phyloP scores from a whole-genome alignment of 768 basidiomycete genomes.

The Calocybe indica region DNA sequence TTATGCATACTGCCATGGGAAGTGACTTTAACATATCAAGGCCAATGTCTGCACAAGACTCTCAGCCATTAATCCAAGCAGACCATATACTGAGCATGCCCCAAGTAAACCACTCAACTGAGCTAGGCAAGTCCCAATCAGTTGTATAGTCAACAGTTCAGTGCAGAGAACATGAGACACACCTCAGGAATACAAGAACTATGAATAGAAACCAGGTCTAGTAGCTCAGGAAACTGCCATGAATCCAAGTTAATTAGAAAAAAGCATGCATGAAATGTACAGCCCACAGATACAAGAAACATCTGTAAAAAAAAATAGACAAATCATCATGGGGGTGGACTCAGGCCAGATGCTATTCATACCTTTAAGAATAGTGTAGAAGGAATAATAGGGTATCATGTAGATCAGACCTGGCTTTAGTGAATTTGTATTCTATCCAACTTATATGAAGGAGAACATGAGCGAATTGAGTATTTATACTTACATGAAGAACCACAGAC shows the following conservation, averaged over 20 bases:
- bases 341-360: constrained; percentile 1
- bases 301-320: constrained; percentile 25
- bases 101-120: constrained; percentile 69
- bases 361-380: constrained; percentile 72
- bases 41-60: constrained; percentile 28
- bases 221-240: constrained; percentile 63
- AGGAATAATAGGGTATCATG: constrained; percentile 62
- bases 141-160: no score
- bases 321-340: neutral
- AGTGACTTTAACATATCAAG: constrained; percentile 32
- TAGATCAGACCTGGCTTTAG: constrained; percentile 34
- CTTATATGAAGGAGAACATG: constrained; percentile 26
- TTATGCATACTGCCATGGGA: constrained; percentile 28
- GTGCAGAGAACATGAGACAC: no score
- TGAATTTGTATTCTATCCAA: constrained; percentile 54
- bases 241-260: neutral
- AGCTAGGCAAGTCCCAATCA: no score
- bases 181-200: constrained; percentile 41
- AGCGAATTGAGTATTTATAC: constrained; percentile 11
- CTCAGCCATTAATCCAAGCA: neutral
- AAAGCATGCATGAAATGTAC: neutral
- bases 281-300: constrained; percentile 58
- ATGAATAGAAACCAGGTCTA: constrained; percentile 71
- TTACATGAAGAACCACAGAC: constrained; percentile 59
- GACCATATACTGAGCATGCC: constrained; percentile 44